A percentile compares a stretch with the other conserved stretches of the same genome.
Conservation (phyloP, 768 basidiomycete species). For the Boletellus sp. region DNA sequence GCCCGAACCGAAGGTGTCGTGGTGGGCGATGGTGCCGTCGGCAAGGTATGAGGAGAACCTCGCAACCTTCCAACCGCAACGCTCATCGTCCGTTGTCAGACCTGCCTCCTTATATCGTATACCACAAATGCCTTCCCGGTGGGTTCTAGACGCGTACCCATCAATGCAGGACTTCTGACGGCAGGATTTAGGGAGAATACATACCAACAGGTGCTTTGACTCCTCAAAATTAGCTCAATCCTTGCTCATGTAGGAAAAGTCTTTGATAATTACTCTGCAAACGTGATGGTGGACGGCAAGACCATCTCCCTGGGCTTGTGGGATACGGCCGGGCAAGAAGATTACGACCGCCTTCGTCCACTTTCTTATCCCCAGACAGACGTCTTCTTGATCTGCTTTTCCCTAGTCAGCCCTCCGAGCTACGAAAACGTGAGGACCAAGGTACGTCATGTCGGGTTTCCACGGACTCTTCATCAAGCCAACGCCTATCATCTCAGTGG, state of each 20-base stretch:
- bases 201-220: constrained; percentile 77
- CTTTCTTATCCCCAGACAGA: constrained; percentile 99
- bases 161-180: constrained; percentile 16
- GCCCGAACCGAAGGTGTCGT: constrained; percentile 71
- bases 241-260: constrained; percentile 44
- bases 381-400: constrained; percentile 99
- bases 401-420: constrained; percentile 94
- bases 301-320: constrained; percentile 97
- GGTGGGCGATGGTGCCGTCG: constrained; percentile 97
- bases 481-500: constrained; percentile 54
- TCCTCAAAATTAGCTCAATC: background rate
- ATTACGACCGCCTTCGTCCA: constrained; percentile 96
- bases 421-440: constrained; percentile 99
- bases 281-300: constrained; percentile 98
- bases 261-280: constrained; percentile 98
- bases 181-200: constrained; percentile 75
- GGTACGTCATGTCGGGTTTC: constrained; percentile 43
- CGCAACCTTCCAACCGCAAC: background rate
- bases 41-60: constrained; percentile 64
- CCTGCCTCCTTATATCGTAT: constrained; percentile 98
- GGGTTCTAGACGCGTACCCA: constrained; percentile 33
- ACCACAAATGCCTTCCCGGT: constrained; percentile 98
- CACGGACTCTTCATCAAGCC: background rate
- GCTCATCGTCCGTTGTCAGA: constrained; percentile 47
- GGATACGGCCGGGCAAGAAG: constrained; percentile 99